Evolutionary conservation across 495 filamentous ascomycete species (phyloP).

Genomic region (Aspergillus nanangensis): DNA sequence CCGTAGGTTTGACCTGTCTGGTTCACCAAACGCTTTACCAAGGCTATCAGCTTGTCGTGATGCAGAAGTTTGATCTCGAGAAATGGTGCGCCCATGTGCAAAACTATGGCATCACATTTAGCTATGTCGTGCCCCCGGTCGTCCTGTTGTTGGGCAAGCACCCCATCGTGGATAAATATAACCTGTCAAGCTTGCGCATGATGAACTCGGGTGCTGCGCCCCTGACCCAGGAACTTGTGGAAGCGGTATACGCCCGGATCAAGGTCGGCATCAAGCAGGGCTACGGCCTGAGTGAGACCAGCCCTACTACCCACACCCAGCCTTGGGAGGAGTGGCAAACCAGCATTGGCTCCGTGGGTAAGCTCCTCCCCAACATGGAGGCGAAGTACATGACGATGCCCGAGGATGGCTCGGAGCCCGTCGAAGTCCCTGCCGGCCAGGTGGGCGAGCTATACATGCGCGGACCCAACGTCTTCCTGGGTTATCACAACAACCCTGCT

Average conservation of each 20-base stretch:
- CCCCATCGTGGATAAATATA: slow-evolving; percentile 71
- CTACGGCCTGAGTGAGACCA: slow-evolving; percentile 83
- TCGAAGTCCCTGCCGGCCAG: slow-evolving; percentile 54
- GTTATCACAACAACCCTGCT: slow-evolving; percentile 68
- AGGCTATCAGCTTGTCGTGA: slow-evolving; percentile 68
- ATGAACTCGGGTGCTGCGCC: slow-evolving; percentile 90
- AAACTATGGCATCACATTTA: slow-evolving; percentile 67
- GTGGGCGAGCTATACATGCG: slow-evolving; percentile 62
- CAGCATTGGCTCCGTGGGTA: slow-evolving; percentile 76
- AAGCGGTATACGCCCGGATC: slow-evolving; percentile 70
- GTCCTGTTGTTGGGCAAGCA: slow-evolving; percentile 77
- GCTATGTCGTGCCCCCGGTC: slow-evolving; percentile 82
- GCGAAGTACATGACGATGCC: slow-evolving; percentile 71
- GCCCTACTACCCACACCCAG: slow-evolving; percentile 54
- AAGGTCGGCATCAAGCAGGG: slow-evolving; percentile 76
- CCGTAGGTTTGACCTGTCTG: slow-evolving; percentile 66
- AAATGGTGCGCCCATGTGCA: slow-evolving; percentile 74
- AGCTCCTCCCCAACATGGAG: slow-evolving; percentile 73
- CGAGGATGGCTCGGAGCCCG: slow-evolving; percentile 46
- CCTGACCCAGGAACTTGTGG: slow-evolving; percentile 75
- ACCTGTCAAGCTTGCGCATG: slow-evolving; percentile 75
- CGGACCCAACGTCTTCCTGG: slow-evolving; percentile 64
- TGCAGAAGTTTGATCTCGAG: slow-evolving; percentile 81
- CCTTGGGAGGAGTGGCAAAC: slow-evolving; percentile 73
- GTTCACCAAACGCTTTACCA: slow-evolving; percentile 60